Percentiles rank a stretch among this genome's conserved stretches.
phyloP scores from a whole-genome alignment of 805 yeast species.

The Wickerhamiella spandovensis region DNA sequence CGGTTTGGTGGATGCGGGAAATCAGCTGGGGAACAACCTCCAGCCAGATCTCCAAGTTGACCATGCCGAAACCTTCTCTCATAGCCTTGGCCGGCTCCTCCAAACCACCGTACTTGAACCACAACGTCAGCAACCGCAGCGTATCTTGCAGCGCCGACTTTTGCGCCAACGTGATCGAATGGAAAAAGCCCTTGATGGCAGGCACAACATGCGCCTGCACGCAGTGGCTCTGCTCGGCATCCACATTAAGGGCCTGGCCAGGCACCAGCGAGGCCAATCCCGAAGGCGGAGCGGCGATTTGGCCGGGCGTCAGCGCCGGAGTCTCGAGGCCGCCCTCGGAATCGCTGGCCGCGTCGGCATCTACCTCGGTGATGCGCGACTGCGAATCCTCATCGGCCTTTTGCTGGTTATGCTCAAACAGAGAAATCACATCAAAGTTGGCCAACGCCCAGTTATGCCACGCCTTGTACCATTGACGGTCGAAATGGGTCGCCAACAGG shows the following conservation, averaged over 20 bases:
- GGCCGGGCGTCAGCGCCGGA: not conserved
- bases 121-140: constrained; percentile 71
- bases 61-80: constrained; percentile 79
- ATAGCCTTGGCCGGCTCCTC: constrained; percentile 85
- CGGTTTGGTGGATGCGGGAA: constrained; percentile 92
- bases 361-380: not conserved
- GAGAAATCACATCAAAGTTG: constrained; percentile 84
- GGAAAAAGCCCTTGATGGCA: constrained; percentile 91
- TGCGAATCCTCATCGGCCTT: constrained; percentile 7
- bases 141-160: constrained; percentile 89
- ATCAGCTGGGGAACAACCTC: constrained; percentile 92
- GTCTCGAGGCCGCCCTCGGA: not conserved
- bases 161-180: constrained; percentile 76
- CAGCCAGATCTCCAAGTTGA: constrained; percentile 85
- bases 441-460: constrained; percentile 99
- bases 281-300: not conserved
- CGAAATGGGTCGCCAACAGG: constrained; percentile 88
- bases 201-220: constrained; percentile 86
- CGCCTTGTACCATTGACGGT: constrained; percentile 88
- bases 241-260: constrained; percentile 18
- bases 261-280: constrained; percentile 7
- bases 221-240: constrained; percentile 26
- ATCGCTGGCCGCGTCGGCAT: not conserved
- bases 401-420: constrained; percentile 26
- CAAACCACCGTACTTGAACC: constrained; percentile 94